Base-by-base conservation (phyloP, 352 stramenopile species). In the Phytophthora sp. region DNA sequence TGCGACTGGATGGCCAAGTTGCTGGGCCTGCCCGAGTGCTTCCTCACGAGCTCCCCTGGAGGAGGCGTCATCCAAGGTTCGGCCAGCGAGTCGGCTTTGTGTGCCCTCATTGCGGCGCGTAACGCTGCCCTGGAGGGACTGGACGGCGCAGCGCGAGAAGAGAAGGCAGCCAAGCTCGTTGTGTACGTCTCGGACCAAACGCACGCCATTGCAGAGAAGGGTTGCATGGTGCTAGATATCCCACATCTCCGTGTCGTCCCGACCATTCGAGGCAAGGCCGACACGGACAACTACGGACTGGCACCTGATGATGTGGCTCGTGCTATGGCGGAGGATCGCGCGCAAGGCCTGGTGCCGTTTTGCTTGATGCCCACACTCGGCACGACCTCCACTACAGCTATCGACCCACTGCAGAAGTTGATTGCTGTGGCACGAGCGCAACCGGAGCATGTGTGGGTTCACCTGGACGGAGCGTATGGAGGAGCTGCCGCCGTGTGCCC, bases 171-270 rank as follows among this genome's bases (percentile, higher is more conserved):
- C 15, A 76, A 81, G 11, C 70, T 92, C 15, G 77, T 84, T 10
- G 55, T 82, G 18, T 92, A 93, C 65, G 69, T 84, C 5, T 88
- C 75, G 28, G 82, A 91, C 51, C 84, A 93, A 68, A 88, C 82
- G 3, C 82, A 93, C 53, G 74, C 77, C 5, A 84, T 86, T 56
- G 82, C 72, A 2, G 63, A 84, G 54, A 93, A 93, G 52, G 80
- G 78, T 5, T 83, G 74, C 56, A 87, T 88, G 65, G 77, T 93
- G 35, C 64, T 91, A 18, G 82, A 87, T 13, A 72, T 91, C 34
- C 65, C 73, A 0, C 76, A 88, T 32, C 52, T 89, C 45, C 78
- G 81, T 20, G 65, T 82, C 9, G 66, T 93, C 28, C 61, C 72
- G 26, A 89, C 78, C 1, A 65, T 66, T 53, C 72, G 76, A 35